Evolutionary conservation across 352 stramenopile genomes (phyloP), one percentile per base, ranked within the genome.

Genomic region (Pythium myriotylum): DNA sequence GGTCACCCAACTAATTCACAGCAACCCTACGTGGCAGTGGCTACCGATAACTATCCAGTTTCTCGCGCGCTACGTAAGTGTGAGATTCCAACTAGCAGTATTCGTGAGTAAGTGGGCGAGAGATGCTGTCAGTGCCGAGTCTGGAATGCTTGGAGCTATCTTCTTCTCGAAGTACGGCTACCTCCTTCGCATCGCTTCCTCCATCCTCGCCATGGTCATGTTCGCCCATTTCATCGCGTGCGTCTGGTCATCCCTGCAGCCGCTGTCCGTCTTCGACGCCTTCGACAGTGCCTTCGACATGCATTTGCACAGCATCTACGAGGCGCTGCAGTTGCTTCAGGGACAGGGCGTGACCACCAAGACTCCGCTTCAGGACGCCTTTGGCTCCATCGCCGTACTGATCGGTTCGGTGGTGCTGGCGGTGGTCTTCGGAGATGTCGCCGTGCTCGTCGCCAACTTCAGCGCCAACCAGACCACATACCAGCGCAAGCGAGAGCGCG

Each of bases 381-480:
- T 89, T 42, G 70, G 65, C 0, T 72, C 72, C 0, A 45, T 88
- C 9, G 70, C 62, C 4, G 62, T 84, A 4, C 67, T 92, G 0
- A 7, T 85, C 2, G 79, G 81, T 3, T 82, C 81, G 0, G 57
- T 92, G 39, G 43, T 83, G 2, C 59, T 92, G 2, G 84, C 79
- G 6, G 71, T 89, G 12, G 62, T 91, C 3, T 91, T 89, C 29
- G 81, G 77, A 19, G 27, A 89, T 43, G 79, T 92, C 10, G 73
- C 68, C 3, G 72, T 91, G 4, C 68, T 86, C 0, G 77, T 92
- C 4, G 65, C 75, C 14, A 86, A 84, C 47, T 83, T 89, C 39
- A 78, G 77, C 27, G 69, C 75, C 12, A 81, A 78, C 29, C 52
- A 60, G 14, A 82, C 72, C 0, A 73, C 57, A 27, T 92, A 86